phyloP scores from a whole-genome alignment of 2,329 filamentous ascomycete genomes.

The Chaetomium olivaceum region DNA sequence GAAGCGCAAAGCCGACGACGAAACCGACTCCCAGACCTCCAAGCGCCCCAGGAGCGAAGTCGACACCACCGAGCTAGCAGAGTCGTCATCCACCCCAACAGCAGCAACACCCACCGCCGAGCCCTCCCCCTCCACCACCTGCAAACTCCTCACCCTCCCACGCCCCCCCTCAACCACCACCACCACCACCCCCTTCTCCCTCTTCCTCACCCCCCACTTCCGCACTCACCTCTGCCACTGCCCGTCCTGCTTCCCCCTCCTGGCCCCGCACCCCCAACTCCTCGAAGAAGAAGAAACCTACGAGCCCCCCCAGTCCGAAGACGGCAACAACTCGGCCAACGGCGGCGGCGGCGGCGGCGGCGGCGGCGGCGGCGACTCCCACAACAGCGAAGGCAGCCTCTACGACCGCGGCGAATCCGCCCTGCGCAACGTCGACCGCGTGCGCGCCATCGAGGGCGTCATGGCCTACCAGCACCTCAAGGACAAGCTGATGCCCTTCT shows the following conservation, averaged over 20 bases:
- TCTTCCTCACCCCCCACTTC: conserved; percentile 81
- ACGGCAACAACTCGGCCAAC: conserved; percentile 45
- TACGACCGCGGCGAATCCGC: conserved; percentile 92
- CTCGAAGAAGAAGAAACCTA: conserved; percentile 94
- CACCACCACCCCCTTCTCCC: conserved; percentile 60
- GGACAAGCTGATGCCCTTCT: conserved; percentile 92
- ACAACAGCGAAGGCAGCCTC: conserved; percentile 72
- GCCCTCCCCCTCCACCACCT: conserved; percentile 37
- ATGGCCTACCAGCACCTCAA: conserved; percentile 98
- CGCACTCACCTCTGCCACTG: conserved; percentile 83
- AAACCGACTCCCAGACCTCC: conserved; percentile 37
- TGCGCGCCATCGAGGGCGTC: conserved; percentile 90
- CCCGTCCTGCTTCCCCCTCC: conserved; percentile 70
- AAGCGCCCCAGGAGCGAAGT: conserved; percentile 57
- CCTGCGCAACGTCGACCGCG: conserved; percentile 86
- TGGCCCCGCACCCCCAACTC: conserved; percentile 73
- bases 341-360: conserved; percentile 56
- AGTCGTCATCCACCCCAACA: neutral
- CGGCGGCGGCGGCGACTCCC: conserved; percentile 52
- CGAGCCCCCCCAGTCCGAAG: conserved; percentile 80
- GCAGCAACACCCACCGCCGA: neutral
- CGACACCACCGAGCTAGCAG: conserved; percentile 23
- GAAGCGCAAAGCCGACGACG: conserved; percentile 62
- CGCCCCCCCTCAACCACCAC: conserved; percentile 50
- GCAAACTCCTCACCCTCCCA: conserved; percentile 64